These are phyloP conservation scores for Caloboletus inedulis DNA, from an alignment of 1,284 basidiomycete genomes.

Conservation along the genomic window DNA sequence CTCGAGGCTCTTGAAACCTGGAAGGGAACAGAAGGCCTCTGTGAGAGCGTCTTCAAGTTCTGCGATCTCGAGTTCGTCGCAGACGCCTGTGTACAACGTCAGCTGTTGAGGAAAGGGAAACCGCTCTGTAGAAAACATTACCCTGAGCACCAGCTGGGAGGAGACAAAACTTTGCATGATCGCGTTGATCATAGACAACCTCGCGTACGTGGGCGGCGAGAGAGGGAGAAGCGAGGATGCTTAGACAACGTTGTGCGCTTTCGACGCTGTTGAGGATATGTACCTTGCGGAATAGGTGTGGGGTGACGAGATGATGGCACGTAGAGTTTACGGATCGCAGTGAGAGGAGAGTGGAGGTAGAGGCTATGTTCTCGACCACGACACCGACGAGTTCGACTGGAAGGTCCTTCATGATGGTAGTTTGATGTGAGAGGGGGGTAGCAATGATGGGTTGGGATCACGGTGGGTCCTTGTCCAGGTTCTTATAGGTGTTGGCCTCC, in stretches of 20 bases:
- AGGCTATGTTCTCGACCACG: constrained; percentile 23
- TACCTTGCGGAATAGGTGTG: constrained; percentile 21
- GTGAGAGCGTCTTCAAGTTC: constrained; percentile 33
- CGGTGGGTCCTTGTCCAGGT: not conserved
- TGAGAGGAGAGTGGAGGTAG: constrained; percentile 27
- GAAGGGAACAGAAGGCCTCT: constrained; percentile 27
- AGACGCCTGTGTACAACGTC: constrained; percentile 14
- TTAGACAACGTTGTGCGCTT: constrained; percentile 27
- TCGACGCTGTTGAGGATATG: constrained; percentile 26
- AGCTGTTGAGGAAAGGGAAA: not conserved
- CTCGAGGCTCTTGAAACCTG: constrained; percentile 22
- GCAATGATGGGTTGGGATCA: not conserved
- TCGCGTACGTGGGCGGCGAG: constrained; percentile 28
- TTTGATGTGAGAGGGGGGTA: not conserved
- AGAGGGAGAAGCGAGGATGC: constrained; percentile 20
- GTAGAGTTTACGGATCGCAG: constrained; percentile 29
- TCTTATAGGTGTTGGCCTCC: constrained; percentile 14
- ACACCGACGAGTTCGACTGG: constrained; percentile 30
- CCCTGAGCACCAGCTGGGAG: constrained; percentile 17
- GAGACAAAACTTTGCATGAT: constrained; percentile 24
- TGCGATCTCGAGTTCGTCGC: constrained; percentile 31
- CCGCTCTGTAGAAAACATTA: not conserved
- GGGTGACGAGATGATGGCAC: constrained; percentile 25
- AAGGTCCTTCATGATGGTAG: constrained; percentile 21
- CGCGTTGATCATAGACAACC: constrained; percentile 30